Percentiles rank a stretch among this genome's conserved stretches.
phyloP scores from a whole-genome alignment of 2,329 filamentous ascomycete genomes.

The Trichophyton equinum region DNA sequence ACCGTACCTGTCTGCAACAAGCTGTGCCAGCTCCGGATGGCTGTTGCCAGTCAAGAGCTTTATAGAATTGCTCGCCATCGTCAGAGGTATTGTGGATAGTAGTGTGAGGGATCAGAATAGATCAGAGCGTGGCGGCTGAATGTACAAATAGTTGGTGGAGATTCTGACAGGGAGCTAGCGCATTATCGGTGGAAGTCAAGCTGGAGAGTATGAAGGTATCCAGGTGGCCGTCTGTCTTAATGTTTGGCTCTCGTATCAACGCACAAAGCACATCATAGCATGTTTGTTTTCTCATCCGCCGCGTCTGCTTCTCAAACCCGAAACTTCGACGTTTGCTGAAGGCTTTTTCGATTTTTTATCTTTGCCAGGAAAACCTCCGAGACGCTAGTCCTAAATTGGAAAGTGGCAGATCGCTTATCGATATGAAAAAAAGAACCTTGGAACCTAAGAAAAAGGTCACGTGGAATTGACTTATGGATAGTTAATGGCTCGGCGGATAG shows the following conservation, averaged over 20 bases:
- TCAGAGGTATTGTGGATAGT: neutral
- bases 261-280: neutral
- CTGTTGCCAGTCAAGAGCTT: conserved; percentile 65
- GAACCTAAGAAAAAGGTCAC: no score
- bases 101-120: neutral
- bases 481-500: neutral
- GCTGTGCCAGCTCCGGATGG: conserved; percentile 57
- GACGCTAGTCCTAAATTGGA: neutral
- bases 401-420: neutral
- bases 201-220: neutral
- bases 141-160: neutral
- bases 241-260: neutral
- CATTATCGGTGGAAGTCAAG: neutral
- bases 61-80: conserved; percentile 62
- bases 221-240: neutral
- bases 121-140: neutral
- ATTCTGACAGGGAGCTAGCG: neutral
- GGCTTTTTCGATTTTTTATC: neutral
- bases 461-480: neutral
- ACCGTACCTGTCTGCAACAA: conserved; percentile 53
- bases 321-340: neutral
- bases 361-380: neutral
- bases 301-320: neutral
- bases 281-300: neutral
- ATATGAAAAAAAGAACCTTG: neutral